Evolutionary conservation across 768 basidiomycete species (phyloP).

Genomic region (Auricularia sp.): DNA sequence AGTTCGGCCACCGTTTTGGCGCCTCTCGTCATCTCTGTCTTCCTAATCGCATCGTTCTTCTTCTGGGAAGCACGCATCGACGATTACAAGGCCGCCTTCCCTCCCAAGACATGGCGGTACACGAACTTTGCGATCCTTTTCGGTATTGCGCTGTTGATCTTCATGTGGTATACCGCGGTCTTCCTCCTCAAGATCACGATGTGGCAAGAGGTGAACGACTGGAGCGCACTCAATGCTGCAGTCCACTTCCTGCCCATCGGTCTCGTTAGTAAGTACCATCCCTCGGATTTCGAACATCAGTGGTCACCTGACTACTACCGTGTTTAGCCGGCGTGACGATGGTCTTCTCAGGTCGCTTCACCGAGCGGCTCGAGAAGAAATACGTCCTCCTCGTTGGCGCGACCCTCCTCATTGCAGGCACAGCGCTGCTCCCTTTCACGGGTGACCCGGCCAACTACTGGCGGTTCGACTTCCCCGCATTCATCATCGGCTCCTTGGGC

Average conservation of each 20-base stretch:
- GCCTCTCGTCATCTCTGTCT: slow-evolving; percentile 36
- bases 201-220: slow-evolving; percentile 35
- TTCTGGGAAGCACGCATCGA: slow-evolving; percentile 38
- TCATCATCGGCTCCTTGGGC: slow-evolving; percentile 38
- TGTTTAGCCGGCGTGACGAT: neutral
- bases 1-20: slow-evolving; percentile 32
- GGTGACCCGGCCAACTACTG: slow-evolving; percentile 36
- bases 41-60: slow-evolving; percentile 36
- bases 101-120: slow-evolving; percentile 35
- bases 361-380: slow-evolving; percentile 19
- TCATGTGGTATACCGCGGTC: slow-evolving; percentile 33
- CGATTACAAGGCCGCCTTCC: slow-evolving; percentile 32
- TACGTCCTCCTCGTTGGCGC: slow-evolving; percentile 37
- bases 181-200: slow-evolving; percentile 26
- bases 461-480: slow-evolving; percentile 39
- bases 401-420: slow-evolving; percentile 27
- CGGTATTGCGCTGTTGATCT: slow-evolving; percentile 28
- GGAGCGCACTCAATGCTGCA: slow-evolving; percentile 31
- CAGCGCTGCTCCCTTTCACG: slow-evolving; percentile 32
- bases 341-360: neutral
- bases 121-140: slow-evolving; percentile 33
- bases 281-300: no score
- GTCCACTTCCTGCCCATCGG: slow-evolving; percentile 17
- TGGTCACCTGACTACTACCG: no score
- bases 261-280: neutral